A percentile compares a stretch with the other conserved stretches of the same genome.
These are phyloP conservation scores for Sugiyamaella floridensis DNA, from an alignment of 805 yeast species.

Conservation along the genomic window DNA sequence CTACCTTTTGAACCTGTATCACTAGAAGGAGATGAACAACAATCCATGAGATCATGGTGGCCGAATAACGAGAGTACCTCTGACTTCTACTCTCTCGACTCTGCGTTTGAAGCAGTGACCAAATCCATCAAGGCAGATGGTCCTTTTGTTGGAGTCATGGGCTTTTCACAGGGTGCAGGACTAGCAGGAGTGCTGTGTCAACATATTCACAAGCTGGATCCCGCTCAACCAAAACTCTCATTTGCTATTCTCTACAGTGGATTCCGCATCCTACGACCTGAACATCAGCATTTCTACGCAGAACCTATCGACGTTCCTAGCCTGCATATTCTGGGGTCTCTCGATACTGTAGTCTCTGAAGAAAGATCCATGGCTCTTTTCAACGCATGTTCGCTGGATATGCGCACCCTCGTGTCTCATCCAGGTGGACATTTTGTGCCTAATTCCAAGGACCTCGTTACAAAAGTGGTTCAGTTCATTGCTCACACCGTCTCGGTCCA, in stretches of 20 bases:
- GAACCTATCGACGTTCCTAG: constrained; percentile 35
- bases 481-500: not conserved
- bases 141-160: constrained; percentile 83
- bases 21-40: constrained; percentile 40
- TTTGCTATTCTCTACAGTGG: constrained; percentile 78
- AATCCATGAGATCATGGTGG: constrained; percentile 71
- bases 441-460: constrained; percentile 55
- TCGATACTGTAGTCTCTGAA: constrained; percentile 78
- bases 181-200: constrained; percentile 65
- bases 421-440: constrained; percentile 99
- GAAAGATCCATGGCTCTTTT: constrained; percentile 59
- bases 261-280: constrained; percentile 26
- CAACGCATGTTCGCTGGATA: constrained; percentile 40
- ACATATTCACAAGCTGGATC: constrained; percentile 48
- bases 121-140: constrained; percentile 56
- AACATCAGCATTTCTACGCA: constrained; percentile 28
- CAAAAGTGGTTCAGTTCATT: constrained; percentile 28
- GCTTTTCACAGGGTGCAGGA: constrained; percentile 95
- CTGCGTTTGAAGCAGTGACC: constrained; percentile 45
- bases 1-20: constrained; percentile 61
- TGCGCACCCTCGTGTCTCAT: constrained; percentile 53
- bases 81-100: constrained; percentile 29
- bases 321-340: constrained; percentile 78
- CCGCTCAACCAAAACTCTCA: constrained; percentile 48
- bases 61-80: constrained; percentile 39